phyloP scores from a whole-genome alignment of 352 stramenopile genomes.

The Phytophthora litchii region DNA sequence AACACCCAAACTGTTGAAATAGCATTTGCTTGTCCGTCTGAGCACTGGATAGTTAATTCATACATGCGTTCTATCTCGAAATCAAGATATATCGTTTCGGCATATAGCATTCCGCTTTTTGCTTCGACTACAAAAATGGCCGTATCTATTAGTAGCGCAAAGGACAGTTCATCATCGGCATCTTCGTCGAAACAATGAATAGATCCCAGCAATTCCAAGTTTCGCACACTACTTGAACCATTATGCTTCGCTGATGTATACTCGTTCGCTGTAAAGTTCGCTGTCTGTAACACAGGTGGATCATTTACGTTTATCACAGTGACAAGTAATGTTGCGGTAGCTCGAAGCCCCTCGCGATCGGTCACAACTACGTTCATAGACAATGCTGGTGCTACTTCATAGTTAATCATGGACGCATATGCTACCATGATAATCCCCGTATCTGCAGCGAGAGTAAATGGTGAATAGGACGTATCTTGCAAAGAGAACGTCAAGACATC shows the following conservation, averaged over 20 bases:
- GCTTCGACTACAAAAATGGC: slow-evolving; percentile 39
- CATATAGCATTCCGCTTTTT: slow-evolving; percentile 50
- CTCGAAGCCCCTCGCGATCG: slow-evolving; percentile 24
- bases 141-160: slow-evolving; percentile 30
- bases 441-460: slow-evolving; percentile 18
- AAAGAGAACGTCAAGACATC: slow-evolving; percentile 26
- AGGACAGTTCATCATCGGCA: slow-evolving; percentile 38
- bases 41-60: slow-evolving; percentile 37
- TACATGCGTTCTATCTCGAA: slow-evolving; percentile 50
- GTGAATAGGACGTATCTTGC: not conserved
- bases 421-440: slow-evolving; percentile 19
- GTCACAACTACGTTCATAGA: slow-evolving; percentile 16
- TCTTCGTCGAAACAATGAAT: slow-evolving; percentile 63
- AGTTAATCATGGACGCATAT: slow-evolving; percentile 23
- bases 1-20: slow-evolving; percentile 26
- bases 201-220: slow-evolving; percentile 39
- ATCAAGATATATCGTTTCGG: slow-evolving; percentile 43
- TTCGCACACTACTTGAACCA: slow-evolving; percentile 1
- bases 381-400: slow-evolving; percentile 15
- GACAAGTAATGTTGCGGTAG: slow-evolving; percentile 15
- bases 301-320: slow-evolving; percentile 27
- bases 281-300: slow-evolving; percentile 19
- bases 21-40: slow-evolving; percentile 35
- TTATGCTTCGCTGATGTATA: slow-evolving; percentile 2
- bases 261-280: slow-evolving; percentile 32